Evolutionary conservation across 306 rosid genomes (phyloP).

Genomic region (Luffa acutangula): DNA sequence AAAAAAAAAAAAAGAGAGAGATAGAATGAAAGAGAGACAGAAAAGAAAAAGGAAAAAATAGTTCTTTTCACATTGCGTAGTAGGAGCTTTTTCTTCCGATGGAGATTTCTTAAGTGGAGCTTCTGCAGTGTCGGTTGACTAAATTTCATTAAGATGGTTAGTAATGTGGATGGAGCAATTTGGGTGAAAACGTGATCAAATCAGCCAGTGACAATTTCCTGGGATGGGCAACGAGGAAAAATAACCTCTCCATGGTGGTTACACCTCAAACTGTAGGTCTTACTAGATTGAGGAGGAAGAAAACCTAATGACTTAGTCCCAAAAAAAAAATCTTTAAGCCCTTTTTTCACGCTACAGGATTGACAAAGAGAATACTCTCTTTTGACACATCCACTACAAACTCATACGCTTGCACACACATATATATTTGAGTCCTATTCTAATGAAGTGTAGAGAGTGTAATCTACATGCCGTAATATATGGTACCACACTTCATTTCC

Average conservation of each 20-base stretch:
- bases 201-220: background rate
- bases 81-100: background rate
- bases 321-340: background rate
- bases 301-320: background rate
- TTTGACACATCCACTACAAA: background rate
- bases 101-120: background rate
- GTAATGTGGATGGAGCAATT: background rate
- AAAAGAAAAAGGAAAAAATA: background rate
- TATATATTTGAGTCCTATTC: background rate
- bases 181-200: background rate
- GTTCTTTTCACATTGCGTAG: background rate
- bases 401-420: background rate
- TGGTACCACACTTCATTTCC: background rate
- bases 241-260: background rate
- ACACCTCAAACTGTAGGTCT: background rate
- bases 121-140: background rate
- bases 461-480: background rate
- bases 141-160: background rate
- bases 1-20: background rate
- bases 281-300: background rate
- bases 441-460: background rate
- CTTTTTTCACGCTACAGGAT: background rate
- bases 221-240: background rate
- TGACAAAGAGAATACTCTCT: background rate
- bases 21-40: no score